phyloP scores from a whole-genome alignment of 495 filamentous ascomycete genomes.

The Penicillium silybi region DNA sequence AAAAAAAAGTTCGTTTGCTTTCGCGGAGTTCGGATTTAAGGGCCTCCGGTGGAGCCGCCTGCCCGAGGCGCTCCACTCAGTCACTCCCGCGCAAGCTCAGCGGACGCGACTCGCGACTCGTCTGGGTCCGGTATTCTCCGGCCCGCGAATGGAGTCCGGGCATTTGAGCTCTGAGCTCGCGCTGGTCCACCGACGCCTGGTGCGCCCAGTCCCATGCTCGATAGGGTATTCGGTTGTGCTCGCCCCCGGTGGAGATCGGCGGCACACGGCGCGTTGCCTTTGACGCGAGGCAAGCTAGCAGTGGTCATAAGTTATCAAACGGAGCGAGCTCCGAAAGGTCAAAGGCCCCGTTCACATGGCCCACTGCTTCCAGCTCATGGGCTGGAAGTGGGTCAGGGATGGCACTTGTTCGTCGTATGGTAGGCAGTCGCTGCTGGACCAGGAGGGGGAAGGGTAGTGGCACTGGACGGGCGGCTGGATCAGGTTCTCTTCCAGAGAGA shows the following conservation, averaged over 20 bases:
- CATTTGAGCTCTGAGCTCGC: not conserved
- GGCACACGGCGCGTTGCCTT: not conserved
- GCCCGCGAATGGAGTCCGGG: constrained; percentile 4
- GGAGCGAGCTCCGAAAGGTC: not conserved
- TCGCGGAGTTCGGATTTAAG: not conserved
- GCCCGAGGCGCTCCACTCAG: constrained; percentile 3
- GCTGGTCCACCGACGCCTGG: not conserved
- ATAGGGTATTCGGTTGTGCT: not conserved
- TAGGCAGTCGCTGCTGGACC: constrained; percentile 35
- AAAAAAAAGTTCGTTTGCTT: not conserved
- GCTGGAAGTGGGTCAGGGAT: constrained; percentile 26
- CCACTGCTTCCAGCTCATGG: constrained; percentile 31
- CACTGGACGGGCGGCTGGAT: constrained; percentile 39
- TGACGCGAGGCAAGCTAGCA: not conserved
- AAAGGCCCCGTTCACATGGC: constrained; percentile 20
- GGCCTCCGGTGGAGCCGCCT: constrained; percentile 2
- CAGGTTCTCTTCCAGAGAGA: constrained; percentile 34
- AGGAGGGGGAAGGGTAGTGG: constrained; percentile 41
- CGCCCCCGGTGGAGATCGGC: not conserved
- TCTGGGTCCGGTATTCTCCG: constrained; percentile 10
- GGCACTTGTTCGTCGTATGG: constrained; percentile 38
- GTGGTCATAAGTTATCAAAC: constrained; percentile 6
- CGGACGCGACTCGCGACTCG: constrained; percentile 4
- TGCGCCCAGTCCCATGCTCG: not conserved
- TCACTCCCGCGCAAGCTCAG: constrained; percentile 1